Conservation (phyloP, 1,284 basidiomycete genomes). For the Coniferiporia sulphurascens region DNA sequence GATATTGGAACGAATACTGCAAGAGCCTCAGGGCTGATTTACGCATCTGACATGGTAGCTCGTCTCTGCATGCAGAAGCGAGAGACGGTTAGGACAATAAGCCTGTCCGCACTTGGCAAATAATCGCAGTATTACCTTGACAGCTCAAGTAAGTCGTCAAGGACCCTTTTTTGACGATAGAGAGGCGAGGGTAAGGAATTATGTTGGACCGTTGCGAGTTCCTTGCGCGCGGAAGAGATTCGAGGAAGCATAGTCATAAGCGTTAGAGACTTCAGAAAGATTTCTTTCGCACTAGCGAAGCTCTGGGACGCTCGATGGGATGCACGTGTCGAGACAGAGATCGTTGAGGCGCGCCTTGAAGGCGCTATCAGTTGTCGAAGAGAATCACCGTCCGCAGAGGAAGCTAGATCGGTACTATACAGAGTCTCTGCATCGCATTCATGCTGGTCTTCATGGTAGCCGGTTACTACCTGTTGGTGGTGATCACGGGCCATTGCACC, state of each 20-base stretch:
- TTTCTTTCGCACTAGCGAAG: neutral
- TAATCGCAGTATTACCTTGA: neutral
- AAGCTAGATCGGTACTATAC: neutral
- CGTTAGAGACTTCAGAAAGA: conserved; percentile 6
- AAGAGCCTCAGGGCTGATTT: conserved; percentile 9
- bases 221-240: conserved; percentile 13
- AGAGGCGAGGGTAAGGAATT: conserved; percentile 4
- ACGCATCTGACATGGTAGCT: conserved; percentile 13
- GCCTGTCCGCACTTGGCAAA: neutral
- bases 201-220: conserved; percentile 1
- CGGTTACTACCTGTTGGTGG: no score
- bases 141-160: conserved; percentile 14
- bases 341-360: neutral
- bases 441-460: neutral
- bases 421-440: neutral
- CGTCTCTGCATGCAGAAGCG: conserved; percentile 3
- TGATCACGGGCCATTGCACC: no score
- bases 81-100: neutral
- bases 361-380: neutral
- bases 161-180: conserved; percentile 2
- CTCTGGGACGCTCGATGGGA: neutral
- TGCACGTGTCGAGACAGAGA: neutral
- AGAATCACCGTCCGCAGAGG: neutral
- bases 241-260: conserved; percentile 8
- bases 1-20: conserved; percentile 4